Percentiles rank a stretch among this genome's conserved stretches.
Evolutionary conservation across 1,284 basidiomycete genomes (phyloP).

Genomic region (Wallemia ichthyophaga): DNA sequence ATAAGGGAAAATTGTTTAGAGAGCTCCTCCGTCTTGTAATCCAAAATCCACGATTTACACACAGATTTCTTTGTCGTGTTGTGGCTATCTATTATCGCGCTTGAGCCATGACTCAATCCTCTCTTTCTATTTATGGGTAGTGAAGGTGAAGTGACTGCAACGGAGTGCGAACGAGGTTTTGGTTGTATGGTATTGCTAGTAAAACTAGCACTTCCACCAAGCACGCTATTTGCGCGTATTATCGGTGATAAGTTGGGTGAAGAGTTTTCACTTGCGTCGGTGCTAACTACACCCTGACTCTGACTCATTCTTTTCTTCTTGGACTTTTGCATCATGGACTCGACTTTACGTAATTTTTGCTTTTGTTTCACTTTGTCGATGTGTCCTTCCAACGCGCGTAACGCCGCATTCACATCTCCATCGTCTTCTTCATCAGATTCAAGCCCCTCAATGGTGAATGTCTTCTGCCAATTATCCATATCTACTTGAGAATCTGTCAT

Average conservation of each 20-base stretch:
- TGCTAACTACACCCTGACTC: neutral
- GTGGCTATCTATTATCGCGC: slow-evolving; percentile 2
- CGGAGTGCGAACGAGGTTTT: slow-evolving; percentile 1
- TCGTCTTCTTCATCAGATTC: slow-evolving; percentile 30
- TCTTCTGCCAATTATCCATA: slow-evolving; percentile 31
- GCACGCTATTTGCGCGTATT: neutral
- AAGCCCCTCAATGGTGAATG: slow-evolving; percentile 40
- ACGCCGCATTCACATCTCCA: slow-evolving; percentile 47
- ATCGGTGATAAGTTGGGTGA: neutral
- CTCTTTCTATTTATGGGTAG: slow-evolving; percentile 9
- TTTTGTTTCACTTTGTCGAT: slow-evolving; percentile 36
- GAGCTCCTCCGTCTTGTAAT: slow-evolving; percentile 23
- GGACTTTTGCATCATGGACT: slow-evolving; percentile 36
- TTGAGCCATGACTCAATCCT: neutral
- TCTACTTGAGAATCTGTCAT: slow-evolving; percentile 2
- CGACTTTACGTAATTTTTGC: slow-evolving; percentile 41
- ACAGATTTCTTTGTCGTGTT: neutral
- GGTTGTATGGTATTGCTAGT: neutral
- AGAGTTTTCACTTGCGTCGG: neutral
- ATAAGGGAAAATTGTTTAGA: slow-evolving; percentile 60
- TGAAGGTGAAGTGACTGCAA: slow-evolving; percentile 1
- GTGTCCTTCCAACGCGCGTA: slow-evolving; percentile 46
- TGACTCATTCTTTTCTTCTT: slow-evolving; percentile 19
- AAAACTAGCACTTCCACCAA: neutral
- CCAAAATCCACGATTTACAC: slow-evolving; percentile 2